Evolutionary conservation across 345 rosid genomes (phyloP).

Genomic region (Populus pruinosa): DNA sequence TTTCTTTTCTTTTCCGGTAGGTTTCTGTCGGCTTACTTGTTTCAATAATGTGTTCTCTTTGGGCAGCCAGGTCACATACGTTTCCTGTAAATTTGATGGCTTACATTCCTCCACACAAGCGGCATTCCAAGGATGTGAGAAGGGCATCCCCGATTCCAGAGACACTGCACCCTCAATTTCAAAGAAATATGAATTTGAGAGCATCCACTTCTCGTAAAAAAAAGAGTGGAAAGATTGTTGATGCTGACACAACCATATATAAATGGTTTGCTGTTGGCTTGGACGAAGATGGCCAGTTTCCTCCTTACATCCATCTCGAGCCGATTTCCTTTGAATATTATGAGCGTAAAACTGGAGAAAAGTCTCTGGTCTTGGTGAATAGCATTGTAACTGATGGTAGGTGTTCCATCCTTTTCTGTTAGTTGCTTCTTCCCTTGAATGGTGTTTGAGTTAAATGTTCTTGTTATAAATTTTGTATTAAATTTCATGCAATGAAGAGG

Average conservation of each 20-base stretch:
- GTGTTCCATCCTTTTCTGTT: background rate
- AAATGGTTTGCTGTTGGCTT: constrained; percentile 55
- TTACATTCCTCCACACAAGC: constrained; percentile 31
- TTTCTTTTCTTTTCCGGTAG: background rate
- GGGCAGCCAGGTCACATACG: background rate
- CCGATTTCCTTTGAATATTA: constrained; percentile 17
- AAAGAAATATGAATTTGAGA: constrained; percentile 24
- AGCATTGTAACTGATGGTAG: constrained; percentile 27
- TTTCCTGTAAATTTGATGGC: no score
- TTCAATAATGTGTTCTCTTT: background rate
- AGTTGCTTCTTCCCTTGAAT: background rate
- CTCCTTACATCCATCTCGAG: constrained; percentile 34
- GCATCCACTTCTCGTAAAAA: constrained; percentile 5
- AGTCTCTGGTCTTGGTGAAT: constrained; percentile 37
- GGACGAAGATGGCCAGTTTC: constrained; percentile 31
- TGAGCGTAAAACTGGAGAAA: constrained; percentile 28
- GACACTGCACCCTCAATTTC: constrained; percentile 25
- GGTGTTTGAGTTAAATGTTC: no score
- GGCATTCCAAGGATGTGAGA: constrained; percentile 30
- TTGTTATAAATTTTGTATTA: background rate
- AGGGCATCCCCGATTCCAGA: constrained; percentile 37
- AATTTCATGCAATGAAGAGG: constrained; percentile 4
- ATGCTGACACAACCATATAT: constrained; percentile 27
- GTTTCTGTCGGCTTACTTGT: background rate
- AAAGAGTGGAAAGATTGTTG: constrained; percentile 29